phyloP scores from a whole-genome alignment of 768 basidiomycete genomes.

The Rubroboletus pulcherrimus region DNA sequence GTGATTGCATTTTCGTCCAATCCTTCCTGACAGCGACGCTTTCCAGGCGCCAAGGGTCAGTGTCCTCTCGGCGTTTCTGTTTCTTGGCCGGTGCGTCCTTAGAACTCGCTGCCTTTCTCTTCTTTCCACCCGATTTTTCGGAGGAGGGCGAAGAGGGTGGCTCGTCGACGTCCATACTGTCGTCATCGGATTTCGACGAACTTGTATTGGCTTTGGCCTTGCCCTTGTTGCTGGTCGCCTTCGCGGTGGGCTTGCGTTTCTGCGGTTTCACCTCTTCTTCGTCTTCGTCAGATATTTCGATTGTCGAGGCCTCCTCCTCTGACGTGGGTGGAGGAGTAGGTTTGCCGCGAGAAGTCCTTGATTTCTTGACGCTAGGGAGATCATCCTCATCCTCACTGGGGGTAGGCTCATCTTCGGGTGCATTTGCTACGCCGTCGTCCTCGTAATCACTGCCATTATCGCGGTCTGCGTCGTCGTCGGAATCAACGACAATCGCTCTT shows the following conservation, averaged over 20 bases:
- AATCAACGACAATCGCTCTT: conserved; percentile 42
- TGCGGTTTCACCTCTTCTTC: conserved; percentile 29
- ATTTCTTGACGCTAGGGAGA: conserved; percentile 19
- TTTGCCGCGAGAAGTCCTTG: conserved; percentile 21
- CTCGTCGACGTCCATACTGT: conserved; percentile 59
- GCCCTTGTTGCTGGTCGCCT: conserved; percentile 17
- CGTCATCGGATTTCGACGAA: conserved; percentile 37
- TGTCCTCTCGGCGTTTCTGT: conserved; percentile 57
- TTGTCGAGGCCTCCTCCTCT: conserved; percentile 26
- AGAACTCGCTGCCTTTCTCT: conserved; percentile 37
- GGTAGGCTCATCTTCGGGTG: conserved; percentile 31
- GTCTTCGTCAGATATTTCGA: conserved; percentile 25
- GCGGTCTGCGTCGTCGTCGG: conserved; percentile 47
- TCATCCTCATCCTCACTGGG: conserved; percentile 26
- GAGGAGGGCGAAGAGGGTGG: conserved; percentile 34
- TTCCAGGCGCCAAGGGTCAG: conserved; percentile 76
- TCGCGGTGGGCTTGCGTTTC: conserved; percentile 28
- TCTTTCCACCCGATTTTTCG: conserved; percentile 39
- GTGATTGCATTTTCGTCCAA: conserved; percentile 76
- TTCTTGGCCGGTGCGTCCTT: conserved; percentile 46
- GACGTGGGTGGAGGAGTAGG: conserved; percentile 30
- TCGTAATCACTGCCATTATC: conserved; percentile 30
- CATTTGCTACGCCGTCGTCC: conserved; percentile 34
- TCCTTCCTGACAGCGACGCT: conserved; percentile 59
- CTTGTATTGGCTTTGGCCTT: conserved; percentile 24